Conservation (phyloP, 116 monocot species). For the Posidonia oceanica region DNA sequence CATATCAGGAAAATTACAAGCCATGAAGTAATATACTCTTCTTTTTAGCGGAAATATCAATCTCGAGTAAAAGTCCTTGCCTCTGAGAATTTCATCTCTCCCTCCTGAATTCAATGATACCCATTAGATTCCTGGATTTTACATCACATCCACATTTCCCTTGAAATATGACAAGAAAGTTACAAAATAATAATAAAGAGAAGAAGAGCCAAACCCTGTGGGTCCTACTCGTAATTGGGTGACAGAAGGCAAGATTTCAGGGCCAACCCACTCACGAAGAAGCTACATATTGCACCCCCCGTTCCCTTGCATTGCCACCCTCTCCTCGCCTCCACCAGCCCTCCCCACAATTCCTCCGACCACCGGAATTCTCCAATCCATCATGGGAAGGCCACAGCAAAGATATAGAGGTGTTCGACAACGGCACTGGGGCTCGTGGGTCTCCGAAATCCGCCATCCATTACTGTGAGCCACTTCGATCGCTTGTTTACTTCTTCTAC, state of each 20-base stretch:
- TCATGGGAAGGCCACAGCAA: slow-evolving; percentile 15
- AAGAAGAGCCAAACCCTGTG: neutral
- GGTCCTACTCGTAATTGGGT: slow-evolving; percentile 5
- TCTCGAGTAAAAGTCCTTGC: too few relatives aligned
- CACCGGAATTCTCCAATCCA: neutral
- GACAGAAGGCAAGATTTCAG: neutral
- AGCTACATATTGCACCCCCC: slow-evolving; percentile 3
- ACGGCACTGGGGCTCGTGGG: slow-evolving; percentile 73
- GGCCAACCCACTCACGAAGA: neutral
- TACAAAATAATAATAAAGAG: neutral
- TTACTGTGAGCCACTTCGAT: slow-evolving; percentile 21
- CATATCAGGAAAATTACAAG: too few relatives aligned
- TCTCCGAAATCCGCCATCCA: slow-evolving; percentile 65
- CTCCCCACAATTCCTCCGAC: neutral
- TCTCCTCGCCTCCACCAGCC: neutral
- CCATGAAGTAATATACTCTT: too few relatives aligned
- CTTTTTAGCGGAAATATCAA: too few relatives aligned
- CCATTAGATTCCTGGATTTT: too few relatives aligned
- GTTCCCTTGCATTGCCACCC: neutral
- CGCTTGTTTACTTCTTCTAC: neutral
- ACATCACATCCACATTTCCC: too few relatives aligned
- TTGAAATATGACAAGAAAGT: neutral
- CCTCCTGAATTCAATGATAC: too few relatives aligned
- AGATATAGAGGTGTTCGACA: slow-evolving; percentile 27
- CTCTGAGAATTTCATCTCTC: too few relatives aligned